Evolutionary conservation across 306 rosid species (phyloP).

Genomic region (Sphenostylis stenocarpa): DNA sequence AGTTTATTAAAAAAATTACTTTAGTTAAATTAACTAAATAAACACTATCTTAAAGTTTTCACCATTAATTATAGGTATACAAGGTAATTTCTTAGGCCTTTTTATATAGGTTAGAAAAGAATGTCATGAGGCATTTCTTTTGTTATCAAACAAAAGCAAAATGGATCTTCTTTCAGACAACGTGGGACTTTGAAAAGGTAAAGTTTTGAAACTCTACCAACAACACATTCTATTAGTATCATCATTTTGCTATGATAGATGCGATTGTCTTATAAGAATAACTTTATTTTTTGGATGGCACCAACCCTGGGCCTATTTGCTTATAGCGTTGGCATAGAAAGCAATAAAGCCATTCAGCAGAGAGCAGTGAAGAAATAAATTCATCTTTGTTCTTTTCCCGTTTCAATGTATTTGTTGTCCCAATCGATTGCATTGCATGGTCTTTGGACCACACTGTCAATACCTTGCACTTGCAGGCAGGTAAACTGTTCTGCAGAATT

Average conservation of each 20-base stretch:
- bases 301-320: background rate
- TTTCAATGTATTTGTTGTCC: background rate
- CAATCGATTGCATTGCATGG: constrained; percentile 7
- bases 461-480: constrained; percentile 28
- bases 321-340: background rate
- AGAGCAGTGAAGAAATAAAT: constrained; percentile 20
- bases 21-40: too few species aligned
- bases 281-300: constrained; percentile 1
- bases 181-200: background rate
- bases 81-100: too few species aligned
- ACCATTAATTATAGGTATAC: too few species aligned
- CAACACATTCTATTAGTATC: background rate
- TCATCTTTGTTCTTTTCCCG: background rate
- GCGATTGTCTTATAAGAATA: constrained; percentile 15
- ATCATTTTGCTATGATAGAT: constrained; percentile 21
- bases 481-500: constrained; percentile 25
- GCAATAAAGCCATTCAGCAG: background rate
- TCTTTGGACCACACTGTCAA: constrained; percentile 48
- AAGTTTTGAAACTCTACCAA: background rate
- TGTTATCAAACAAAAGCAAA: background rate
- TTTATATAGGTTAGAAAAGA: too few species aligned
- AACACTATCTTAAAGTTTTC: background rate
- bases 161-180: background rate
- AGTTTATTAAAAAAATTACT: too few species aligned
- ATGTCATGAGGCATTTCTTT: background rate